Evolutionary conservation across 140 eudicot species (phyloP), one percentile per base, ranked within the genome.

Genomic region (Senecio squalidus): DNA sequence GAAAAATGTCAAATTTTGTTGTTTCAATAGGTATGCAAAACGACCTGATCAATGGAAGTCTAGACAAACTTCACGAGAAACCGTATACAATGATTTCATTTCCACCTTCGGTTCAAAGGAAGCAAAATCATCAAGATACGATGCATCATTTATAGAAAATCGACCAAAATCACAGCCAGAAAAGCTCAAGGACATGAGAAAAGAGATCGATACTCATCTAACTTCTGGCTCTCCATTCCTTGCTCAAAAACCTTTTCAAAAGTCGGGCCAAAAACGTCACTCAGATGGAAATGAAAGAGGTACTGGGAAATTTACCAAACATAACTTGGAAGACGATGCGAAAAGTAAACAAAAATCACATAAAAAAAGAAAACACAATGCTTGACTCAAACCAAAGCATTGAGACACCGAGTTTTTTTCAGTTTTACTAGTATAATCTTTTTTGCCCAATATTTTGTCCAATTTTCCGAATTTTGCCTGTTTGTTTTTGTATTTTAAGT

Each of bases 11-110:
- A 3, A 31, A 3, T 34, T 21, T 73, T 70, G 13, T 40, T 67
- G 18, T 53, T 60, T 41, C 25, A 25, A 59, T 63, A 91, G 98
- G 61, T 91, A 74, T 59, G 82, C 88, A 17, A 79, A 36, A 68
- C 76, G 77, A 60, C 96, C 95, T 5, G 98, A 92, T 45, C 93
- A 86, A 64, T 92, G 98, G 96, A 84, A 76, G 58, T 64, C 79
- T 6, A 81, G 89, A 68, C 98, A 86, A 62, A 76, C 74, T 27
- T 84, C 93, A 58, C 77, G 78, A 68, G 80, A 84, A 75, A 68
- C 91, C 33, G 78, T 74, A 47, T 84, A 79, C 74, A 74, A 84
- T 39, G 96, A 92, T 39, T 92, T 81, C 62, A 58, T 71, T 36
- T 81, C 82, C 23, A 71, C 84, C 28, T 86, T 87, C 40, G 96